phyloP scores from a whole-genome alignment of 345 rosid genomes.

The Hypericum androsaemum region DNA sequence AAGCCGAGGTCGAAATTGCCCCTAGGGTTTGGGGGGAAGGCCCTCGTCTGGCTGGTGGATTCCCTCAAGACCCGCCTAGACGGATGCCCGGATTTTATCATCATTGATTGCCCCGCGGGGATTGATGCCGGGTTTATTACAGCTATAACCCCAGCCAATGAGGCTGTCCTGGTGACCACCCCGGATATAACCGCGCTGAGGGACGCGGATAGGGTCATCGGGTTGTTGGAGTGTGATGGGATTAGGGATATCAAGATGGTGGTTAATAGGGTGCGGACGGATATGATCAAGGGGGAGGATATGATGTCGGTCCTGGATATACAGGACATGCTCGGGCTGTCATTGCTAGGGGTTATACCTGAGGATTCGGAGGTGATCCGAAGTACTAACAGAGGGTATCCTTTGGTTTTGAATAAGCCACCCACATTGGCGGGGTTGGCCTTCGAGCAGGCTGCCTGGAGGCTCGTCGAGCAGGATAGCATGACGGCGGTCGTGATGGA shows the following conservation, averaged over 20 bases:
- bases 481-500: conserved; percentile 95
- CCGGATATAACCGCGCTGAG: conserved; percentile 83
- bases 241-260: conserved; percentile 91
- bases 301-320: conserved; percentile 96
- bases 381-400: conserved; percentile 86
- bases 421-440: conserved; percentile 96
- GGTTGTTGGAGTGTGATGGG: conserved; percentile 82
- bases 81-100: conserved; percentile 70
- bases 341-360: conserved; percentile 74
- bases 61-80: conserved; percentile 57
- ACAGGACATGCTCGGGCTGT: conserved; percentile 86
- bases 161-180: conserved; percentile 78
- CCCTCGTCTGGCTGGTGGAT: conserved; percentile 84
- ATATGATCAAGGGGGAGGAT: conserved; percentile 94
- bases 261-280: conserved; percentile 86
- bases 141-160: conserved; percentile 89
- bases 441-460: conserved; percentile 97
- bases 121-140: conserved; percentile 99
- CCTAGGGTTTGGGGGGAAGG: conserved; percentile 85
- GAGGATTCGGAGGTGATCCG: conserved; percentile 89
- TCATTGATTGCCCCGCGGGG: conserved; percentile 91
- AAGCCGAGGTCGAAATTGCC: conserved; percentile 92
- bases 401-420: conserved; percentile 79
- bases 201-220: conserved; percentile 85
- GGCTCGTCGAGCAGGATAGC: conserved; percentile 92